phyloP scores from a whole-genome alignment of 2,329 filamentous ascomycete genomes.

The Coniella lustricola region DNA sequence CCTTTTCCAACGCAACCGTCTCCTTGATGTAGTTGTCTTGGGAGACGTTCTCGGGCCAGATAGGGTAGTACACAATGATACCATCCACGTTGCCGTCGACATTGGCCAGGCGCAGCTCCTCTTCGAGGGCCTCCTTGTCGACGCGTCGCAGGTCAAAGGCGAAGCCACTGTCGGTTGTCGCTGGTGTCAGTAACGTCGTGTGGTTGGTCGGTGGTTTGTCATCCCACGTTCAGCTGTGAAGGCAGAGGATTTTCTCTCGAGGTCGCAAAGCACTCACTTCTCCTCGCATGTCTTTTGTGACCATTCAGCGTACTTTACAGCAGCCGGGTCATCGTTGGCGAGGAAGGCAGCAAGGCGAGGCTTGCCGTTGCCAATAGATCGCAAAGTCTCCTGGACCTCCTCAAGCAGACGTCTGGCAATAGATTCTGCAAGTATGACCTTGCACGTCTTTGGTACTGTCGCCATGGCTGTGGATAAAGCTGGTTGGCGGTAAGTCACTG shows the following conservation, averaged over 20 bases:
- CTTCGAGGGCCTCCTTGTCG: constrained; percentile 82
- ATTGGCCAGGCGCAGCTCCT: constrained; percentile 81
- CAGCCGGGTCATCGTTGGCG: constrained; percentile 84
- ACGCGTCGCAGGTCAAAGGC: constrained; percentile 78
- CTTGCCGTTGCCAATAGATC: constrained; percentile 32
- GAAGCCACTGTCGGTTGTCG: constrained; percentile 60
- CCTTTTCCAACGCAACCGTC: constrained; percentile 81
- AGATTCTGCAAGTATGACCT: constrained; percentile 82
- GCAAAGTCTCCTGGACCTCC: constrained; percentile 52
- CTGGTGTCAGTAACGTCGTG: constrained; percentile 7
- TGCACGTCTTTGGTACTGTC: constrained; percentile 64
- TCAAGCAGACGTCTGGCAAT: constrained; percentile 77
- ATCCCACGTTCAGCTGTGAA: background rate
- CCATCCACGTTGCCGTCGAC: constrained; percentile 68
- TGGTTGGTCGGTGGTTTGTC: background rate
- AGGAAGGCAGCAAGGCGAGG: constrained; percentile 81
- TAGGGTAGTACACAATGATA: constrained; percentile 97
- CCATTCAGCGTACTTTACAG: constrained; percentile 92
- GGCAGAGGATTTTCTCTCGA: background rate
- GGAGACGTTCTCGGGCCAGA: constrained; percentile 71
- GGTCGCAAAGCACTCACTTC: constrained; percentile 63
- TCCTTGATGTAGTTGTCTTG: constrained; percentile 96
- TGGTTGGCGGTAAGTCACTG: constrained; percentile 9
- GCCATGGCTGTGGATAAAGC: constrained; percentile 29
- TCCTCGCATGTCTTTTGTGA: constrained; percentile 93